phyloP scores from a whole-genome alignment of 176 grass and related monocot species.

The Raddia distichophylla region DNA sequence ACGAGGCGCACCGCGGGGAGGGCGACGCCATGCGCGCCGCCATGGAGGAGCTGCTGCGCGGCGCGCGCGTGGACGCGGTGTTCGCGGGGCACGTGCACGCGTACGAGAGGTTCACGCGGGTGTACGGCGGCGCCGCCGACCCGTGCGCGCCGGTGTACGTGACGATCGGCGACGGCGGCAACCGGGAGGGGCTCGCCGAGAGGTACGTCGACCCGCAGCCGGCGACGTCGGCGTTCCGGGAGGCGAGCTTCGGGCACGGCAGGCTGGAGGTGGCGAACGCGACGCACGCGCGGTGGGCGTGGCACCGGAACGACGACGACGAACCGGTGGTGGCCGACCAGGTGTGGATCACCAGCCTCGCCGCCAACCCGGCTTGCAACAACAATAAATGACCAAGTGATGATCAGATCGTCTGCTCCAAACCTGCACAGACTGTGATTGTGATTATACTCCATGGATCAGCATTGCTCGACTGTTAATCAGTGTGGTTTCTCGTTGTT shows the following conservation, averaged over 20 bases:
- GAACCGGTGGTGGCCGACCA: conserved; percentile 50
- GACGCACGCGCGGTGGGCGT: conserved; percentile 63
- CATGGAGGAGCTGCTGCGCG: conserved; percentile 60
- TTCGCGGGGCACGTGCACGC: conserved; percentile 82
- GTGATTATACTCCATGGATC: neutral
- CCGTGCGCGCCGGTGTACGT: conserved; percentile 54
- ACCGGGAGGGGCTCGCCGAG: conserved; percentile 56
- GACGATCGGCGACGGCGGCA: conserved; percentile 66
- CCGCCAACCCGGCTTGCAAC: conserved; percentile 40
- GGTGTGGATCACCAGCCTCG: conserved; percentile 57
- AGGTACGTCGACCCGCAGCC: conserved; percentile 35
- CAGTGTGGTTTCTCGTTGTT: neutral
- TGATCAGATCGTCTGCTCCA: neutral
- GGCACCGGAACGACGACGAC: conserved; percentile 68
- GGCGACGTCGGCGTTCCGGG: conserved; percentile 51
- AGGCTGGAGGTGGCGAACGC: conserved; percentile 55
- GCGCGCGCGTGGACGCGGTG: conserved; percentile 59
- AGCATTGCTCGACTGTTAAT: neutral
- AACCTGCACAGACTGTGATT: neutral
- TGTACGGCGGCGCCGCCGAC: conserved; percentile 42
- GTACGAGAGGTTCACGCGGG: conserved; percentile 64
- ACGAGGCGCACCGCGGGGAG: conserved; percentile 71
- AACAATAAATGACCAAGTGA: neutral
- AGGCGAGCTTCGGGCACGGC: conserved; percentile 70
- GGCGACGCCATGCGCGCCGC: conserved; percentile 68